Conservation (phyloP, 2,329 filamentous ascomycete species). For the Fusarium napiforme region DNA sequence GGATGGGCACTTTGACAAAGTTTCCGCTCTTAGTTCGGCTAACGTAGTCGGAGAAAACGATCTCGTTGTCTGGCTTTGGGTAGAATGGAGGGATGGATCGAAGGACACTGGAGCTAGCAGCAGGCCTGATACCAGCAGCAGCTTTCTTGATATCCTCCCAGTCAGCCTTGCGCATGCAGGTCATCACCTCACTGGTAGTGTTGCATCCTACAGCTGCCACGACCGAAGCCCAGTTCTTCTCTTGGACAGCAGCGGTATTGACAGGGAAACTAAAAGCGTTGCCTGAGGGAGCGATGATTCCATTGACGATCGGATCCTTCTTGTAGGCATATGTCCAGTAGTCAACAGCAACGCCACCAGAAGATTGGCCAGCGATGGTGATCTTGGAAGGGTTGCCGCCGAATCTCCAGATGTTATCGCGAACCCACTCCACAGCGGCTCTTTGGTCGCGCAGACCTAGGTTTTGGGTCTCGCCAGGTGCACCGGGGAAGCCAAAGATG, state of each 20-base stretch:
- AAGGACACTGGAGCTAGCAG: constrained; percentile 49
- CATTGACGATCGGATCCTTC: constrained; percentile 60
- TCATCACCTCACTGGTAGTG: constrained; percentile 43
- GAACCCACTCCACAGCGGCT: constrained; percentile 48
- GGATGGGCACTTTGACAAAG: constrained; percentile 55
- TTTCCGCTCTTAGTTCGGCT: constrained; percentile 46
- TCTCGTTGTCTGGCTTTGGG: constrained; percentile 53
- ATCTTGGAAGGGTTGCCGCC: constrained; percentile 46
- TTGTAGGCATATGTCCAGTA: constrained; percentile 61
- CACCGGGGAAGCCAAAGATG: constrained; percentile 56
- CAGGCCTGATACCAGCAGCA: constrained; percentile 48
- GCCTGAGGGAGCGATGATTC: constrained; percentile 58
- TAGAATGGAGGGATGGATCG: constrained; percentile 55
- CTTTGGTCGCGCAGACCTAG: constrained; percentile 46
- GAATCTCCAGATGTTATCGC: constrained; percentile 47
- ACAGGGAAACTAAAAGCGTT: constrained; percentile 58
- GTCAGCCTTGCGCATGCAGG: constrained; percentile 52
- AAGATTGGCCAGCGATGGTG: constrained; percentile 50
- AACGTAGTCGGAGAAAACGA: constrained; percentile 56
- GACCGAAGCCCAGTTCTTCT: constrained; percentile 56
- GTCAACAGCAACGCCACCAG: constrained; percentile 54
- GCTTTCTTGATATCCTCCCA: constrained; percentile 53
- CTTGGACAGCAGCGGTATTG: constrained; percentile 49
- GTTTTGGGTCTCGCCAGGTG: constrained; percentile 40
- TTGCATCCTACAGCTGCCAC: constrained; percentile 54